Base-by-base conservation (phyloP, 1,139 yeast species). In the Hyphopichia buzzinii region DNA sequence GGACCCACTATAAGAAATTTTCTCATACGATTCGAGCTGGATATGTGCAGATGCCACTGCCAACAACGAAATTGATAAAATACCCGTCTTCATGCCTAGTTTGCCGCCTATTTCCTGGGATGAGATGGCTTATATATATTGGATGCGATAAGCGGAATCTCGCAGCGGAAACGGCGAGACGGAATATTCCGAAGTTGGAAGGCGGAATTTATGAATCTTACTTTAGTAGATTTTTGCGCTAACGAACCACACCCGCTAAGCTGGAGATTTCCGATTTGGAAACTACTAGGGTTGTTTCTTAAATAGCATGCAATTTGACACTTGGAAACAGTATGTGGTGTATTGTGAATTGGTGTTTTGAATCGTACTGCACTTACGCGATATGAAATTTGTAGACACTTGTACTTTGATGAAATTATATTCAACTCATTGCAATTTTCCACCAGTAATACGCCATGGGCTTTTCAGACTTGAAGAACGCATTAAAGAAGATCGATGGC, bases 401-500 rank as follows among this genome's bases (percentile, higher is more conserved):
- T n/a, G n/a, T n/a, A n/a, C n/a, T n/a, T n/a, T n/a, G n/a, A n/a
- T n/a, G n/a, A n/a, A n/a, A n/a, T 8, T 21, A 21, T 21, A 8
- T 21, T 7, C 24, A 21, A 21, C 11, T 21, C 8, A 21, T 8
- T 21, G 7, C 7, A 21, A 11, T 21, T 21, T 8, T 8, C 24
- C 17, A 26, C 15, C 14, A 8, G 8, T 21, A 35, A 24, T n/a
- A 17, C 16, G 36, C 21, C 23, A 61, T 61, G 67, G 64, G 63
- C 22, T 50, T 62, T 26, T 48, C 55, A 17, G 64, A 59, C 32
- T 39, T 60, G 25, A 58, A 54, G 33, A 55, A 55, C 14, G 59
- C 56, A 6, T 30, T 62, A 24, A 55, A 50, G 34, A 55, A 52
- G 40, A 43, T 59, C 25, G 57, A 54, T 34, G 10, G 23, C 12